A percentile compares a stretch with the other conserved stretches of the same genome.
Evolutionary conservation across 1,284 basidiomycete species (phyloP).

Genomic region (Irpex rosettiformis): DNA sequence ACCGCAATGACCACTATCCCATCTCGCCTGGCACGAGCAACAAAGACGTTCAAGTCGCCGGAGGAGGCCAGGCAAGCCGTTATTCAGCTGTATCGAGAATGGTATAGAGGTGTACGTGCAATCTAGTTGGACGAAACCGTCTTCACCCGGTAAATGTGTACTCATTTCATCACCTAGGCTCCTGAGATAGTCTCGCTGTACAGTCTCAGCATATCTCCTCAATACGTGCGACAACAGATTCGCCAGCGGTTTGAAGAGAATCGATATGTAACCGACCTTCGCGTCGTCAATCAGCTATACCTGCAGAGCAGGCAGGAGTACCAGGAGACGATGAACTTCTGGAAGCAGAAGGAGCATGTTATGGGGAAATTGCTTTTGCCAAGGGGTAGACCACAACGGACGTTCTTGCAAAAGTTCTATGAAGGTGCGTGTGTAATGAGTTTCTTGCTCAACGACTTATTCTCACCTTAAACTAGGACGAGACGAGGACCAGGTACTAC

Average conservation of each 20-base stretch:
- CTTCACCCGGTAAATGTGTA: not conserved
- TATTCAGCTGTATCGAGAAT: slow-evolving; percentile 85
- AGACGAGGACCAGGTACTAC: slow-evolving; percentile 51
- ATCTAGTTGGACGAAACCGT: slow-evolving; percentile 4
- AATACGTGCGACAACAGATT: slow-evolving; percentile 81
- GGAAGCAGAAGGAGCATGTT: slow-evolving; percentile 85
- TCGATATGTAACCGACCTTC: slow-evolving; percentile 78
- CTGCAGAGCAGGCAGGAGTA: slow-evolving; percentile 87
- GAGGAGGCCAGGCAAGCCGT: slow-evolving; percentile 72
- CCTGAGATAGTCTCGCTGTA: slow-evolving; percentile 89
- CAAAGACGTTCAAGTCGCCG: slow-evolving; percentile 56
- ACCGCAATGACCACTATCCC: slow-evolving; percentile 85
- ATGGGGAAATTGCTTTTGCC: slow-evolving; percentile 59
- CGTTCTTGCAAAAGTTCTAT: slow-evolving; percentile 84
- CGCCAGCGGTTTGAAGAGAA: slow-evolving; percentile 89
- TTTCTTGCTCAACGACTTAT: not conserved
- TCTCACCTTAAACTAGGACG: slow-evolving; percentile 44
- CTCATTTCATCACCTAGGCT: slow-evolving; percentile 49
- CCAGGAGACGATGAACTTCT: slow-evolving; percentile 93
- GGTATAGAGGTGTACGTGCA: slow-evolving; percentile 80
- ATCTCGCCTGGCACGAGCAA: slow-evolving; percentile 76
- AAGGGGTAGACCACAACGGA: slow-evolving; percentile 49
- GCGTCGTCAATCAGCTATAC: slow-evolving; percentile 85
- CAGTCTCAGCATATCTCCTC: slow-evolving; percentile 79
- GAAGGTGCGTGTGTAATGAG: slow-evolving; percentile 52